These are phyloP conservation scores for Ambrosia artemisiifolia DNA, from an alignment of 129 eudicot genomes.

Conservation along the genomic window DNA sequence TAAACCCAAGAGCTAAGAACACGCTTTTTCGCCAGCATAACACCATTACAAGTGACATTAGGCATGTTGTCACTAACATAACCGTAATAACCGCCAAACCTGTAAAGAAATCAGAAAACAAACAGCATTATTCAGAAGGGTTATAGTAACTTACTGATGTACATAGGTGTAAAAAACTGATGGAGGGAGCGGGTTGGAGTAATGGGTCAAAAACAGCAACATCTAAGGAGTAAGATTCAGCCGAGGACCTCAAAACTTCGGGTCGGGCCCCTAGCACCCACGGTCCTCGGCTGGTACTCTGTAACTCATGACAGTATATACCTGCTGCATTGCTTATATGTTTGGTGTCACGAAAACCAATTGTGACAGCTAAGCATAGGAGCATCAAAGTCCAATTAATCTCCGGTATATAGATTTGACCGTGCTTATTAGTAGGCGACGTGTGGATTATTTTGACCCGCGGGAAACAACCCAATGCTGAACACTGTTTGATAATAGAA, in stretches of 20 bases:
- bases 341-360: constrained; percentile 79
- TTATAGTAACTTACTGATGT: background rate
- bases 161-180: no score
- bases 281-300: background rate
- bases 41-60: constrained; percentile 81
- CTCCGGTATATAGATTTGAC: constrained; percentile 91
- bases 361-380: constrained; percentile 80
- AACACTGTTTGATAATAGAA: constrained; percentile 78
- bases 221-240: background rate
- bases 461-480: constrained; percentile 84
- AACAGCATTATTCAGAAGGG: background rate
- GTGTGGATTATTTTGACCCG: constrained; percentile 77
- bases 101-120: constrained; percentile 22
- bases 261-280: background rate
- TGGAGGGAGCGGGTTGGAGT: no score
- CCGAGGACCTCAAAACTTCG: background rate
- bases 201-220: background rate
- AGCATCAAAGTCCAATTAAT: constrained; percentile 82
- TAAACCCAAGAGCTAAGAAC: constrained; percentile 52
- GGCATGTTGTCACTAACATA: constrained; percentile 86
- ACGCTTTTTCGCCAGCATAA: constrained; percentile 68
- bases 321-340: constrained; percentile 95
- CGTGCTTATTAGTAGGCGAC: constrained; percentile 66
- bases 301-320: constrained; percentile 9
- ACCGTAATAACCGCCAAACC: constrained; percentile 90